Conservation (phyloP, 257 asterid genomes). For the Agastache rugosa region DNA sequence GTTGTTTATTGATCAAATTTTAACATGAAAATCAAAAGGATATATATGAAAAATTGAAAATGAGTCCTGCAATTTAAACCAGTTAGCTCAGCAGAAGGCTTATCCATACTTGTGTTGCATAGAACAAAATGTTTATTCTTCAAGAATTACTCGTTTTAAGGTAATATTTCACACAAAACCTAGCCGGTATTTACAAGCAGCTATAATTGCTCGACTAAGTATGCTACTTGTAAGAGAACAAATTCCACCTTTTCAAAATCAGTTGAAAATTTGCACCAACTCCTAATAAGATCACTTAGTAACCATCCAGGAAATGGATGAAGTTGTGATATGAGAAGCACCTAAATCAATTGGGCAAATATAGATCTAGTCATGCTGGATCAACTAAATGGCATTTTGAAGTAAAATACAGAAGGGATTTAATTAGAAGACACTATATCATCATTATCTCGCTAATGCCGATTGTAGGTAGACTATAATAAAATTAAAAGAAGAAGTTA, state of each 20-base stretch:
- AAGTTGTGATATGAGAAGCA: neutral
- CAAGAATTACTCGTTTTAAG: neutral
- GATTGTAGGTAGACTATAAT: neutral
- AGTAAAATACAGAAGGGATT: constrained; percentile 1
- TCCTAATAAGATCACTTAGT: neutral
- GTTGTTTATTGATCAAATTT: neutral
- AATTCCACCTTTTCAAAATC: constrained; percentile 6
- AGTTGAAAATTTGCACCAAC: neutral
- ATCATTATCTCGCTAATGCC: neutral
- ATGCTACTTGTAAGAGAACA: neutral
- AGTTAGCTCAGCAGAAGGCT: neutral
- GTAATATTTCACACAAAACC: neutral
- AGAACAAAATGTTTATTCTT: neutral
- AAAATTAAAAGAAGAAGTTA: constrained; percentile 26
- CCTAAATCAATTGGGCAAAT: neutral
- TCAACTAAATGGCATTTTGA: neutral
- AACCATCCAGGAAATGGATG: neutral
- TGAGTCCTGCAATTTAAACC: neutral
- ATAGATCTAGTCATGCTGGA: neutral
- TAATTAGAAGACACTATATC: neutral
- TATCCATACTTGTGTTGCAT: too few relatives aligned
- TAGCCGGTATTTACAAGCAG: neutral
- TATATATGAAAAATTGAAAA: neutral
- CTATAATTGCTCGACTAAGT: neutral
- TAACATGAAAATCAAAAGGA: neutral